Evolutionary conservation across 257 asterid species (phyloP).

Genomic region (Solanum pimpinellifolium): DNA sequence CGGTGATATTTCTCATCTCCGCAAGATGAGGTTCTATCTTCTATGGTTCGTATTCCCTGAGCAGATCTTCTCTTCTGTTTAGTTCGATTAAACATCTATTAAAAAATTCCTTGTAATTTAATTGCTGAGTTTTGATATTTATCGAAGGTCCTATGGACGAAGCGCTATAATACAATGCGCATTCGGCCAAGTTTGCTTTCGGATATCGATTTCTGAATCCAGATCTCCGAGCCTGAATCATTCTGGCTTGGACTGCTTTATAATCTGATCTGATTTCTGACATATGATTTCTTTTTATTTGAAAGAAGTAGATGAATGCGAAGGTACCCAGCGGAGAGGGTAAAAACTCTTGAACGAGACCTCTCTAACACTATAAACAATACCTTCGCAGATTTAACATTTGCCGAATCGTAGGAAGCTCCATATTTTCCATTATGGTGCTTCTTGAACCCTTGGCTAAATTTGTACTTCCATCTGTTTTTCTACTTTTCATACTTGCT

Average conservation of each 20-base stretch:
- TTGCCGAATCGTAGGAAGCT: constrained; percentile 52
- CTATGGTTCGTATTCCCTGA: constrained; percentile 92
- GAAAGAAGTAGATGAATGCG: constrained; percentile 1
- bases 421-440: constrained; percentile 18
- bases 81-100: not conserved
- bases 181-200: constrained; percentile 83
- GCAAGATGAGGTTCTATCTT: constrained; percentile 30
- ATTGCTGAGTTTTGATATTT: not conserved
- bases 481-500: not conserved
- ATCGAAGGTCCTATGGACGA: constrained; percentile 83
- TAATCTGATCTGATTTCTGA: constrained; percentile 5
- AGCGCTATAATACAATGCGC: constrained; percentile 39
- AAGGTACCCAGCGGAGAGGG: constrained; percentile 93
- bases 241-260: constrained; percentile 20
- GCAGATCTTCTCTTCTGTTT: constrained; percentile 15
- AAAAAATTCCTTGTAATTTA: not conserved
- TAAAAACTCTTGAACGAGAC: constrained; percentile 29
- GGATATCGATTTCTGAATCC: constrained; percentile 34
- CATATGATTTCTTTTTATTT: not conserved
- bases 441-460: constrained; percentile 62
- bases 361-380: constrained; percentile 47
- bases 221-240: constrained; percentile 31
- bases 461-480: not conserved
- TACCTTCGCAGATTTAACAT: constrained; percentile 43
- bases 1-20: constrained; percentile 6